Base-by-base conservation (phyloP, 768 basidiomycete species). In the Lyophyllum decastes region DNA sequence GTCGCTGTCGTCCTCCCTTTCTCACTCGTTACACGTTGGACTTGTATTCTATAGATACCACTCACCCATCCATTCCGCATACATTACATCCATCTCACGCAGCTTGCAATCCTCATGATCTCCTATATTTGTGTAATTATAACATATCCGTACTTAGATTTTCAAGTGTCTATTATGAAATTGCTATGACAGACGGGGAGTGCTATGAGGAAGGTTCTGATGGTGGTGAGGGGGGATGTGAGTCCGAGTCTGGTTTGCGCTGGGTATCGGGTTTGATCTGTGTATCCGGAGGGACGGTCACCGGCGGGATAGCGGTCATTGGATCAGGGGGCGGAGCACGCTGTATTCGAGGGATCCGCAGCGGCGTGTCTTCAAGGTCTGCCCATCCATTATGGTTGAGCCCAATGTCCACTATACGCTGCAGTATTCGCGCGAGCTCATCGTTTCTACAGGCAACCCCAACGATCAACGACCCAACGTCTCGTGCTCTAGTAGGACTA, bases 361-460 rank as follows among this genome's bases (percentile, higher is more conserved):
- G 61, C 3, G 87, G 85, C 4, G 83, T 85, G 26, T 77, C 81
- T 40, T 87, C 76, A 59, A 89, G 81, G 62, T 88, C 87, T 22
- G 80, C 80, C 86, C 82, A 86, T 0, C 86, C 86, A 2, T 82
- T 81, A 38, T 82, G 76, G 40, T 82, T 75, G 48, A 87, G 61
- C 1, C 88, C 87, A 53, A 89, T 84, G 50, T 89, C 86, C 8
- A 92, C 85, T 9, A 92, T 73, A 19, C 85, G 80, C 51, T 87
- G 79, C 40, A 92, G 71, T 47, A 90, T 83, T 54, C 78, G 77
- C 21, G 82, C 76, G n/a, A 93, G 72, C 61, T 91, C 86, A 49
- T 86, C 85, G 58, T 83, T 85, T 66, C 90, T 89, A 48, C 25
- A 27, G 22, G 35, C 21, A 24, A 45, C 1, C 12, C 10, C 2